Evolutionary conservation across 345 rosid species (phyloP).

Genomic region (Citrus sp.): DNA sequence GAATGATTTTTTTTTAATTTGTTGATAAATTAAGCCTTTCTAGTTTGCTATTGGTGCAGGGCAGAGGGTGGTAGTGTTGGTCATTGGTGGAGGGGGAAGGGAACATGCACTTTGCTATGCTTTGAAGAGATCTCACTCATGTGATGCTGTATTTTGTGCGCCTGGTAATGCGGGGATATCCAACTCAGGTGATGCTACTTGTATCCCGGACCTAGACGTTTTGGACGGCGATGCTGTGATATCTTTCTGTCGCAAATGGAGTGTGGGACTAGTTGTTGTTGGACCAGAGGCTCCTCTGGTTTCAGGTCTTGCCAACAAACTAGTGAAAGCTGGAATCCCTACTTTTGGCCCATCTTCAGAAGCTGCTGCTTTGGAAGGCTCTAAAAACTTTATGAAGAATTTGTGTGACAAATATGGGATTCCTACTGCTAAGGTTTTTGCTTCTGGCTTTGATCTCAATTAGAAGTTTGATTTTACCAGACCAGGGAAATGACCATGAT

Average conservation of each 20-base stretch:
- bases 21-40: not conserved
- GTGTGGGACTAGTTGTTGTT: constrained; percentile 76
- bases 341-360: constrained; percentile 91
- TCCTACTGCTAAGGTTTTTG: constrained; percentile 91
- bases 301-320: constrained; percentile 79
- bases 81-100: constrained; percentile 96
- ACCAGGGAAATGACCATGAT: not conserved
- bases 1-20: not conserved
- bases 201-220: constrained; percentile 66
- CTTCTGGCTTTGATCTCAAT: not conserved
- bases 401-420: constrained; percentile 81
- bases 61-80: constrained; percentile 69
- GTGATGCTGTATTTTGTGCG: constrained; percentile 76
- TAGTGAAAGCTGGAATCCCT: constrained; percentile 63
- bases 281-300: constrained; percentile 98
- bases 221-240: constrained; percentile 64
- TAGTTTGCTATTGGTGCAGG: constrained; percentile 28
- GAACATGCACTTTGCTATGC: constrained; percentile 93
- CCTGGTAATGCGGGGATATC: constrained; percentile 94
- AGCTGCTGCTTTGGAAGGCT: constrained; percentile 98
- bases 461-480: not conserved
- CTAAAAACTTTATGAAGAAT: constrained; percentile 89
- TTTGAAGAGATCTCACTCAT: constrained; percentile 68
- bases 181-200: constrained; percentile 73
- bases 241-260: constrained; percentile 57